These are phyloP conservation scores for Luffa acutangula DNA, from an alignment of 306 rosid genomes.

Conservation along the genomic window DNA sequence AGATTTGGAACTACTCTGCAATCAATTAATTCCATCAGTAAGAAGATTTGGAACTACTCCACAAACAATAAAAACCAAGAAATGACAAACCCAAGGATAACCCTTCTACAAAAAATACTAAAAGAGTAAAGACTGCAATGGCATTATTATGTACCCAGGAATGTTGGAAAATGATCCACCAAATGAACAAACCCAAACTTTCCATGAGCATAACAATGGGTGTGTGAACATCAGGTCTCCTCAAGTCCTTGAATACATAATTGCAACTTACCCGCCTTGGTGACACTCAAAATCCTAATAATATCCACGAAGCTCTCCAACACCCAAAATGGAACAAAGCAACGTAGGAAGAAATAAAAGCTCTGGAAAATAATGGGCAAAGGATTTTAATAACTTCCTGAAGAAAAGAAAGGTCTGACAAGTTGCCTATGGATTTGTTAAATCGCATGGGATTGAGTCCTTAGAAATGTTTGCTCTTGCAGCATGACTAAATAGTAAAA, in stretches of 20 bases:
- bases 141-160: not conserved
- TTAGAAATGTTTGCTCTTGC: not conserved
- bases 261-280: not conserved
- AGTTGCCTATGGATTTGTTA: not conserved
- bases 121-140: not conserved
- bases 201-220: not conserved
- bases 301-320: not conserved
- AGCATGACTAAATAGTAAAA: not conserved
- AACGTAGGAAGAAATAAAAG: not conserved
- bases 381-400: not conserved
- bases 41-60: not conserved
- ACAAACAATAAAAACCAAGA: not conserved
- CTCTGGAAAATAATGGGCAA: not conserved
- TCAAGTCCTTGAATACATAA: not conserved
- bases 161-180: not conserved
- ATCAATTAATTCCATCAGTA: constrained; percentile 5
- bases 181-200: not conserved
- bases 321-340: not conserved
- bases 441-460: not conserved
- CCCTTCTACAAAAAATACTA: not conserved
- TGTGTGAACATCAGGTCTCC: not conserved
- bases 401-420: not conserved
- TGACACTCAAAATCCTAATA: not conserved
- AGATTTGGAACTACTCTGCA: constrained; percentile 91
- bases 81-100: not conserved